Conservation (phyloP, 2,329 filamentous ascomycete species). For the Drechslerella coelobrocha region DNA sequence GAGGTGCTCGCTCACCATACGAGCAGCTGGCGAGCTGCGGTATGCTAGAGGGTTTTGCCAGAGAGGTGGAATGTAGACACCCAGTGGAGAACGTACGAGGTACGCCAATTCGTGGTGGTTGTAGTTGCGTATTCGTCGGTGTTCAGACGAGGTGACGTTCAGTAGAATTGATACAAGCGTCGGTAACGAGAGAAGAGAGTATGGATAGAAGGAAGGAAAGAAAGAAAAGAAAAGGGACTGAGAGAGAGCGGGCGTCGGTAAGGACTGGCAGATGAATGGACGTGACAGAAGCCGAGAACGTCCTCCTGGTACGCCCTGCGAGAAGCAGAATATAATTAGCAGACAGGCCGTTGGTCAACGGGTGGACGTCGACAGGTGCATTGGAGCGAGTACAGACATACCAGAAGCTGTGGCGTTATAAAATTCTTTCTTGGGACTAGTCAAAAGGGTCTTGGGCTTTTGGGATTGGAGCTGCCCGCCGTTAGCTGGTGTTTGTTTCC, state of each 20-base stretch:
- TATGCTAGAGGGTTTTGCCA: constrained; percentile 7
- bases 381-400: background rate
- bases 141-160: background rate
- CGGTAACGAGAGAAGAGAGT: background rate
- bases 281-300: too few species aligned
- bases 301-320: too few species aligned
- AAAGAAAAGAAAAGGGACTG: background rate
- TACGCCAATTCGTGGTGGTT: too few species aligned
- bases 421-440: constrained; percentile 2
- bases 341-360: background rate
- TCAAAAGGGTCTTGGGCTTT: too few species aligned
- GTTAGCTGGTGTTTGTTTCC: too few species aligned
- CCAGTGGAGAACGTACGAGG: too few species aligned
- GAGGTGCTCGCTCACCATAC: constrained; percentile 15
- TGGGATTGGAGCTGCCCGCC: too few species aligned
- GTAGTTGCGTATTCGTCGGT: too few species aligned
- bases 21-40: constrained; percentile 40
- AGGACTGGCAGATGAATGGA: background rate
- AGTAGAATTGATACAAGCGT: background rate
- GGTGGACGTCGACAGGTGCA: background rate
- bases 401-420: background rate
- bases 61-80: background rate
- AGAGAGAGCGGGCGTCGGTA: background rate
- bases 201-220: background rate
- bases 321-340: too few species aligned